Conservation (phyloP, 176 grass and related monocot genomes). For the Carex myosuroides region DNA sequence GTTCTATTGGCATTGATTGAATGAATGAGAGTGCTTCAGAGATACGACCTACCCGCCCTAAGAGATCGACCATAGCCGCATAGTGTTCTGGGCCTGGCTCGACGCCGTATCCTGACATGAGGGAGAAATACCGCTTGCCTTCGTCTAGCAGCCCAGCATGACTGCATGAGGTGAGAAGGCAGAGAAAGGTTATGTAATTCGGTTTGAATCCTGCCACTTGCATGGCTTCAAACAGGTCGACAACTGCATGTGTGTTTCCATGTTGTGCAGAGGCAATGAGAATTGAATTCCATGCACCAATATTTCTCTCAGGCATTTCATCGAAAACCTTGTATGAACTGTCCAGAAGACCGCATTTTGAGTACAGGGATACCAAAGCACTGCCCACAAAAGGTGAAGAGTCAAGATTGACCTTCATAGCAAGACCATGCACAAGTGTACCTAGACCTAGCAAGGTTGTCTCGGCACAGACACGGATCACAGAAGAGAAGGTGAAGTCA, state of each 20-base stretch:
- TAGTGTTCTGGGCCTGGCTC: slow-evolving; percentile 65
- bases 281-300: slow-evolving; percentile 76
- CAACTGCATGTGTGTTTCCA: slow-evolving; percentile 47
- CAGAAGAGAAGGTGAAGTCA: slow-evolving; percentile 71
- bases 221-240: slow-evolving; percentile 56
- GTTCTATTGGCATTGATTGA: slow-evolving; percentile 82
- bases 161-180: slow-evolving; percentile 67
- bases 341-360: slow-evolving; percentile 75
- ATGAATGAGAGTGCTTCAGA: slow-evolving; percentile 64
- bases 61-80: slow-evolving; percentile 80
- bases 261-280: slow-evolving; percentile 84
- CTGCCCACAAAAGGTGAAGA: slow-evolving; percentile 75
- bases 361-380: slow-evolving; percentile 71
- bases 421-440: slow-evolving; percentile 53
- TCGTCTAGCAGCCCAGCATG: slow-evolving; percentile 73
- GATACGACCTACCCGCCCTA: slow-evolving; percentile 67
- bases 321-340: slow-evolving; percentile 59
- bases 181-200: slow-evolving; percentile 82
- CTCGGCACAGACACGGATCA: slow-evolving; percentile 56
- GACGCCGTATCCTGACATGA: slow-evolving; percentile 43
- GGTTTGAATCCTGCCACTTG: slow-evolving; percentile 49
- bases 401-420: slow-evolving; percentile 55
- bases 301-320: slow-evolving; percentile 45
- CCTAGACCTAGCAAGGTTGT: slow-evolving; percentile 65
- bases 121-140: slow-evolving; percentile 57